These are phyloP conservation scores for Diaporthe citrichinensis DNA, from an alignment of 2,329 filamentous ascomycete species.

Conservation along the genomic window DNA sequence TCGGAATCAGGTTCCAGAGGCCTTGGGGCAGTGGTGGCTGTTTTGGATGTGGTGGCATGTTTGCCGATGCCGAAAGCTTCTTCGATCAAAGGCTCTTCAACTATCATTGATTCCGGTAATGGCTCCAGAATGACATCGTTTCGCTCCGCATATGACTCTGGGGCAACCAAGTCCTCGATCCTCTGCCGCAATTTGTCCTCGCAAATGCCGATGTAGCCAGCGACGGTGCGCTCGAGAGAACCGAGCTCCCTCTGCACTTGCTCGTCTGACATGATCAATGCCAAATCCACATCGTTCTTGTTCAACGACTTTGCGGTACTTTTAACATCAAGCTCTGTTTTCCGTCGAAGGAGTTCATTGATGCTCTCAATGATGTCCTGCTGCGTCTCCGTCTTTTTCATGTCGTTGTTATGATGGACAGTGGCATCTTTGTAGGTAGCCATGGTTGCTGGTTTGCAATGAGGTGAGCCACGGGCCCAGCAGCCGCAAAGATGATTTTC, in stretches of 20 bases:
- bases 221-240: slow-evolving; percentile 3
- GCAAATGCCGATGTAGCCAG: slow-evolving; percentile 15
- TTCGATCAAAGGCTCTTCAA: slow-evolving; percentile 5
- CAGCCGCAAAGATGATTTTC: not conserved
- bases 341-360: not conserved
- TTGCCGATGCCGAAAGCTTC: not conserved
- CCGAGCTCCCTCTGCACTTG: slow-evolving; percentile 8
- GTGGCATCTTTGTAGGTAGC: not conserved
- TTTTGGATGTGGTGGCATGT: not conserved
- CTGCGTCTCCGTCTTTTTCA: not conserved
- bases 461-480: not conserved
- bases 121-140: not conserved
- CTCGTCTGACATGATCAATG: slow-evolving; percentile 6
- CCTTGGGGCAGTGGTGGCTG: not conserved
- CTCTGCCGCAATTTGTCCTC: slow-evolving; percentile 12
- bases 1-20: not conserved
- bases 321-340: not conserved
- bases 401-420: not conserved
- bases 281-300: slow-evolving; percentile 3
- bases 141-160: not conserved
- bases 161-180: not conserved
- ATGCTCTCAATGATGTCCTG: not conserved
- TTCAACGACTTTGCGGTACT: not conserved
- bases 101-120: slow-evolving; percentile 19
- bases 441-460: not conserved